These are phyloP conservation scores for Rauvolfia tetraphylla DNA, from an alignment of 257 asterid genomes.

Conservation along the genomic window DNA sequence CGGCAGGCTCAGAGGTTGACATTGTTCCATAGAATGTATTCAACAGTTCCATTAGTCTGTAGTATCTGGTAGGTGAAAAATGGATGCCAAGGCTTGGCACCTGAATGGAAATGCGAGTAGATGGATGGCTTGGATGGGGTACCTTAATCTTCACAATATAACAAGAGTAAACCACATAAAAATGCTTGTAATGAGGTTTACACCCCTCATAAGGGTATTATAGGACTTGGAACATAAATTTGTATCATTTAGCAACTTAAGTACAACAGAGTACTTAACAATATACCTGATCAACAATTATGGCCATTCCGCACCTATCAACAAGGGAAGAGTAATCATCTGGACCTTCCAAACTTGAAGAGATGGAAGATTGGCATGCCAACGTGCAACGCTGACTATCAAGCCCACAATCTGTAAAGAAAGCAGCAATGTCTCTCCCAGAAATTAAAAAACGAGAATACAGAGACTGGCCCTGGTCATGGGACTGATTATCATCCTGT, in stretches of 20 bases:
- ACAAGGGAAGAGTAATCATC: slow-evolving; percentile 60
- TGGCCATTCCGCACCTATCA: slow-evolving; percentile 92
- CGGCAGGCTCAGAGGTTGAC: slow-evolving; percentile 49
- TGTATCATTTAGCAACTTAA: background rate
- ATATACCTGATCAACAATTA: slow-evolving; percentile 89
- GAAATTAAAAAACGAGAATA: slow-evolving; percentile 87
- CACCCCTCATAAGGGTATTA: background rate
- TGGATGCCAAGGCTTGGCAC: slow-evolving; percentile 93
- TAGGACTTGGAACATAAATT: slow-evolving; percentile 7
- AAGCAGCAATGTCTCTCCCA: slow-evolving; percentile 96
- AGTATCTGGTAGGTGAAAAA: slow-evolving; percentile 86
- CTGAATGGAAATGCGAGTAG: slow-evolving; percentile 80
- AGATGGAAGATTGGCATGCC: slow-evolving; percentile 48
- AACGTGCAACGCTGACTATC: slow-evolving; percentile 45
- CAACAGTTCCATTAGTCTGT: slow-evolving; percentile 68
- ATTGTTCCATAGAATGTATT: slow-evolving; percentile 52
- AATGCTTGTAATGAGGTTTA: background rate
- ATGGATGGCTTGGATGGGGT: slow-evolving; percentile 80
- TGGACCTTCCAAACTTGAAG: slow-evolving; percentile 50
- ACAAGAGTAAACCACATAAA: slow-evolving; percentile 14
- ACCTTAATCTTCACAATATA: slow-evolving; percentile 64
- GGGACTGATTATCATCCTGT: slow-evolving; percentile 63
- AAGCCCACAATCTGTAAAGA: slow-evolving; percentile 64
- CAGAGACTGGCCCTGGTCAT: slow-evolving; percentile 61
- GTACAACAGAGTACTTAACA: slow-evolving; percentile 9